Percentiles rank a stretch among this genome's conserved stretches.
phyloP scores from a whole-genome alignment of 2,329 filamentous ascomycete genomes.

The Colletotrichum zoysiae region DNA sequence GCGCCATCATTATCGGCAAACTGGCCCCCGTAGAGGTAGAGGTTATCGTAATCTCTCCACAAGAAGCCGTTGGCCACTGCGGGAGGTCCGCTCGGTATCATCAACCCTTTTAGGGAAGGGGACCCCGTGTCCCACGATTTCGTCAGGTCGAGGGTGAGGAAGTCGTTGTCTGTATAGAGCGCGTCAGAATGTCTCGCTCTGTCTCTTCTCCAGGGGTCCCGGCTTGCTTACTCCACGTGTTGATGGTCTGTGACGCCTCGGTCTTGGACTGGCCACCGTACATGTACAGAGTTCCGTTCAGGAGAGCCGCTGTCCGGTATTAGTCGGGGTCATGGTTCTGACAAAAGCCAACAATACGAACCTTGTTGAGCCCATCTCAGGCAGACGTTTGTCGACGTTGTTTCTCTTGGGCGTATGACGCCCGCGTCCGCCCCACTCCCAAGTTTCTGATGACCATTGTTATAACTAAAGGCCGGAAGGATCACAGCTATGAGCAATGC shows the following conservation, averaged over 20 bases:
- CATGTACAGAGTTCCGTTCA: conserved; percentile 82
- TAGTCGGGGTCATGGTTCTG: not conserved
- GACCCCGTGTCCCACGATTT: conserved; percentile 77
- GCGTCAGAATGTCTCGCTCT: not conserved
- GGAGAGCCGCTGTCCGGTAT: conserved; percentile 64
- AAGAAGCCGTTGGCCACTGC: conserved; percentile 79
- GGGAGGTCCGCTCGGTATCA: conserved; percentile 76
- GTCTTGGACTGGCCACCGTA: conserved; percentile 78
- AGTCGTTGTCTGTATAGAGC: conserved; percentile 70
- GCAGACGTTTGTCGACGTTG: conserved; percentile 62
- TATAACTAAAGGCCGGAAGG: conserved; percentile 61
- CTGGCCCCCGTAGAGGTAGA: conserved; percentile 82
- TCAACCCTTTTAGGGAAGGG: conserved; percentile 72
- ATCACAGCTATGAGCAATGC: conserved; percentile 64
- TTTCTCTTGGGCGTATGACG: conserved; percentile 51
- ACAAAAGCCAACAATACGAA: conserved; percentile 45
- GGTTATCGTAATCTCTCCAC: conserved; percentile 77
- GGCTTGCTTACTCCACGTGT: conserved; percentile 75
- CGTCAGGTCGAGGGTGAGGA: conserved; percentile 78
- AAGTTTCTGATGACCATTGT: conserved; percentile 54
- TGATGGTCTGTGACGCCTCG: conserved; percentile 65
- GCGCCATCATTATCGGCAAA: conserved; percentile 68
- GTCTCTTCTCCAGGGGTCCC: not conserved
- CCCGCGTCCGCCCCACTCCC: conserved; percentile 62
- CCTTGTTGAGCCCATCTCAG: conserved; percentile 76